Evolutionary conservation across 2,329 filamentous ascomycete genomes (phyloP).

Genomic region (Leptographium radiaticola): DNA sequence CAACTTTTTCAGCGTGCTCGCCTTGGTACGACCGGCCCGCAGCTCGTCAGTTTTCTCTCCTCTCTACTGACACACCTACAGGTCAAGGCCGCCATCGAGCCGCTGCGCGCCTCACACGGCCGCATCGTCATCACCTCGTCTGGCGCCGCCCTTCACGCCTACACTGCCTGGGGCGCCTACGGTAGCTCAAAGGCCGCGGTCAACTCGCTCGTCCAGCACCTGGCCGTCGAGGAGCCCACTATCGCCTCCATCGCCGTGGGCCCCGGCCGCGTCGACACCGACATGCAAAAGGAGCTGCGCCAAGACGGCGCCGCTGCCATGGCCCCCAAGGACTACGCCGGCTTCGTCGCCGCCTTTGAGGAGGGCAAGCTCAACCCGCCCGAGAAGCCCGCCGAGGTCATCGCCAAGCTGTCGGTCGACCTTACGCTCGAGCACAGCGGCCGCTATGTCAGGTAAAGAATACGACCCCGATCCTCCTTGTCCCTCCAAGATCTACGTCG

Average conservation of each 20-base stretch:
- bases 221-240: slow-evolving; percentile 64
- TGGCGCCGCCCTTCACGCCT: slow-evolving; percentile 55
- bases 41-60: slow-evolving; percentile 16
- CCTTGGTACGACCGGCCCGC: slow-evolving; percentile 44
- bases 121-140: slow-evolving; percentile 69
- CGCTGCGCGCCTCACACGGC: slow-evolving; percentile 55
- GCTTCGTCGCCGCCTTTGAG: slow-evolving; percentile 57
- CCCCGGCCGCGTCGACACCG: slow-evolving; percentile 75
- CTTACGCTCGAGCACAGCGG: slow-evolving; percentile 59
- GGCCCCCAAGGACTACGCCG: slow-evolving; percentile 44
- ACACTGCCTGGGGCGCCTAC: slow-evolving; percentile 67
- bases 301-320: slow-evolving; percentile 40
- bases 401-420: slow-evolving; percentile 61
- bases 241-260: slow-evolving; percentile 61
- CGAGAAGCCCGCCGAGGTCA: slow-evolving; percentile 74
- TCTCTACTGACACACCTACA: slow-evolving; percentile 19
- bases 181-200: slow-evolving; percentile 72
- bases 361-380: slow-evolving; percentile 63
- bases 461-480: too few relatives aligned
- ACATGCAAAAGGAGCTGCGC: slow-evolving; percentile 77
- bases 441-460: slow-evolving; percentile 53
- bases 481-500: background rate
- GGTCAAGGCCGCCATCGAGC: slow-evolving; percentile 57
- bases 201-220: slow-evolving; percentile 63
- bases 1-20: slow-evolving; percentile 76